Percentiles rank a stretch among this genome's conserved stretches.
phyloP scores from a whole-genome alignment of 768 basidiomycete species.

The Suillus lakei region DNA sequence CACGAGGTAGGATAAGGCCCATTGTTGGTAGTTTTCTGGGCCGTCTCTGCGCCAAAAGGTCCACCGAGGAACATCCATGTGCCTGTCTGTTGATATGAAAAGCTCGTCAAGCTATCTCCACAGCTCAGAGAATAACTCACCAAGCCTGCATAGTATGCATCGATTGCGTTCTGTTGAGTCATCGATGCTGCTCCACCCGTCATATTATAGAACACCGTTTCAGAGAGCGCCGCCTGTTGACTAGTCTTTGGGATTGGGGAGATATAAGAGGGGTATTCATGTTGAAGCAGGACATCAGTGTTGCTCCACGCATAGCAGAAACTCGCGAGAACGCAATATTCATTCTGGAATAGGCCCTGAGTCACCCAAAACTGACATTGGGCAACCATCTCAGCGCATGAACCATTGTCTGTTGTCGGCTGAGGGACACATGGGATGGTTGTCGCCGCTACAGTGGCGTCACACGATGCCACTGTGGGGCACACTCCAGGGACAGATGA shows the following conservation, averaged over 20 bases:
- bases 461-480: constrained; percentile 19
- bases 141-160: constrained; percentile 25
- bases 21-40: constrained; percentile 13
- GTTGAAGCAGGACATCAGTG: constrained; percentile 23
- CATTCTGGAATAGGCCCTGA: constrained; percentile 29
- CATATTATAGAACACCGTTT: constrained; percentile 24
- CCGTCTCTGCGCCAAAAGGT: constrained; percentile 8
- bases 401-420: constrained; percentile 26
- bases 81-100: constrained; percentile 17
- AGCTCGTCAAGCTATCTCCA: not conserved
- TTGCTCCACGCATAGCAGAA: constrained; percentile 28
- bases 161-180: constrained; percentile 25
- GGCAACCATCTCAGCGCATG: constrained; percentile 19
- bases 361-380: constrained; percentile 27
- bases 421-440: constrained; percentile 22
- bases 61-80: constrained; percentile 17
- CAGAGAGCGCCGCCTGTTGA: constrained; percentile 19
- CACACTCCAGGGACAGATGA: constrained; percentile 24
- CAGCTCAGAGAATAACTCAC: constrained; percentile 11
- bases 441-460: constrained; percentile 8
- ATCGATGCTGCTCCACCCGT: constrained; percentile 21
- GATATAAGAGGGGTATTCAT: constrained; percentile 18
- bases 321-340: constrained; percentile 27
- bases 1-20: constrained; percentile 30
- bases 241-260: constrained; percentile 14